Percentiles rank a stretch among this genome's conserved stretches.
Evolutionary conservation across 129 eudicot species (phyloP).

Genomic region (Solidago caesia): DNA sequence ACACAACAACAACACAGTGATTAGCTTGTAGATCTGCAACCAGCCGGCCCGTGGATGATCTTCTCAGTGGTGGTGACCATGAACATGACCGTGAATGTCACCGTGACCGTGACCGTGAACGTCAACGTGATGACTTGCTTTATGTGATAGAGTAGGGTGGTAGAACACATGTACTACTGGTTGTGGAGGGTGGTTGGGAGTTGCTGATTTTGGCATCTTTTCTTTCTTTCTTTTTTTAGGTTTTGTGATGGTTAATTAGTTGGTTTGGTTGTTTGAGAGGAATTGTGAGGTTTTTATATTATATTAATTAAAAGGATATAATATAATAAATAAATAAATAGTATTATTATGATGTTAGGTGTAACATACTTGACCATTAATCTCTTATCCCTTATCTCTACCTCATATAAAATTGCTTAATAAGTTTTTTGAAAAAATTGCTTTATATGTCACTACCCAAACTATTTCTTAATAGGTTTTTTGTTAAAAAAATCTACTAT

Average conservation of each 20-base stretch:
- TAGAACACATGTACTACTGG: constrained; percentile 13
- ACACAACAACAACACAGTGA: background rate
- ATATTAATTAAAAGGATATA: background rate
- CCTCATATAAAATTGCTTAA: no score
- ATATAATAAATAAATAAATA: background rate
- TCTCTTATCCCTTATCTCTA: background rate
- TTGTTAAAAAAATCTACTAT: no score
- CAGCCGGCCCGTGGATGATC: constrained; percentile 1
- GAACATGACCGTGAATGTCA: background rate
- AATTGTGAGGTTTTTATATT: background rate
- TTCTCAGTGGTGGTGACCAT: constrained; percentile 18
- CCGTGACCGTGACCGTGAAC: no score
- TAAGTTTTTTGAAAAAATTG: no score
- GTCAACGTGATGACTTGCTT: constrained; percentile 23
- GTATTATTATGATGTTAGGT: background rate
- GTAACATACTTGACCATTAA: background rate
- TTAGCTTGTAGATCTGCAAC: constrained; percentile 25
- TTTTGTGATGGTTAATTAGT: background rate
- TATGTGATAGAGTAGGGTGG: constrained; percentile 36
- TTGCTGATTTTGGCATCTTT: constrained; percentile 1
- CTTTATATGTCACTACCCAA: no score
- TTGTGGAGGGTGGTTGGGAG: constrained; percentile 26
- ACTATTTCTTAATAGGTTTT: no score
- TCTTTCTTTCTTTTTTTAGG: background rate
- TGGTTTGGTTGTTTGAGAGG: background rate